Base-by-base conservation (phyloP, 768 basidiomycete species). In the Xanthoconium purpureum region DNA sequence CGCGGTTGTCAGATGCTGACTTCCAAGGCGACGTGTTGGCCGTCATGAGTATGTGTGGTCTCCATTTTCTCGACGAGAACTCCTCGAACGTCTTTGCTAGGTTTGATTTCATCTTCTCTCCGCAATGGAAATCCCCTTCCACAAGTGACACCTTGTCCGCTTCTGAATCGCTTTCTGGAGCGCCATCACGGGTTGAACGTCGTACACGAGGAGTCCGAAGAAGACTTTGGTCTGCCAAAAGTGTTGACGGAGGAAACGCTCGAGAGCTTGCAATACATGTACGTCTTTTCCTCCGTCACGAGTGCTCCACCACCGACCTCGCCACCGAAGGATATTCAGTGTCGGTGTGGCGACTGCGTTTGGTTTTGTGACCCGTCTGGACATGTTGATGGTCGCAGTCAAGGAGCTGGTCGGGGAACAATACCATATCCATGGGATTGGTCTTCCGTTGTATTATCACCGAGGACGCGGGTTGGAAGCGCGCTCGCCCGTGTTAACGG, bases 341-440 rank as follows among this genome's bases (percentile, higher is more conserved):
- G 88, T 89, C 11, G 89, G 87, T 9, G 83, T 88, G 20, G 81
- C 88, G 1, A 87, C 85, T 1, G 77, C 86, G 0, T 88, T 81
- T 60, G 78, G 80, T 0, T 80, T 94, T 39, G 74, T 94, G n/a
- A 80, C 80, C 7, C 80, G 89, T 11, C 73, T 94, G 13, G 92
- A 94, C 66, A 75, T 82, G 50, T 71, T 94, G 55, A 89, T 94
- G 84, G 65, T 91, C 3, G 89, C 89, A 3, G 82, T 84, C 15
- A 94, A 94, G 67, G 89, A 93, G 70, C 75, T 94, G 44, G 89
- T 94, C 1, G 91, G 91, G 2, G 91, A 94, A 67, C 87, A 89
- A 61, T 91, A 88, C 67, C 88, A 92, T 66, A 88, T 93, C n/a
- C 81, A 85, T 55, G 88, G 88, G 0, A 71, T 89, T 15, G 85